These are phyloP conservation scores for Bassia scoparia DNA, from an alignment of 148 eudicot species.

Conservation along the genomic window DNA sequence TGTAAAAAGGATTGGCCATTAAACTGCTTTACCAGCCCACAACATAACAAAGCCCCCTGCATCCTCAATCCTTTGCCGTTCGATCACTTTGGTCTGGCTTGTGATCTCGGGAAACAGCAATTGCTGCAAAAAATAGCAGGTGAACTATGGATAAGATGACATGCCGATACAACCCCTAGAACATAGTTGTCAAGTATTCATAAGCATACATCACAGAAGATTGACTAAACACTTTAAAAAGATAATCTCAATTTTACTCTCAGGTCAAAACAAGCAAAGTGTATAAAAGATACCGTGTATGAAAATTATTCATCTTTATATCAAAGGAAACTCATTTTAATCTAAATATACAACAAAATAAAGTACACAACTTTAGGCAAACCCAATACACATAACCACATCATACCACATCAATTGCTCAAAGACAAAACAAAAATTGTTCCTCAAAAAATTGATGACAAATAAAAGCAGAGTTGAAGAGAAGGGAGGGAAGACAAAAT, in stretches of 20 bases:
- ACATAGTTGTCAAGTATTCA: background rate
- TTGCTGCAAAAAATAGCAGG: slow-evolving; percentile 39
- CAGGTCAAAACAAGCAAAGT: background rate
- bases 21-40: slow-evolving; percentile 78
- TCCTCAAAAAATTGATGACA: too few species aligned
- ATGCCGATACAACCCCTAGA: background rate
- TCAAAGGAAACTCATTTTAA: background rate
- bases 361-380: background rate
- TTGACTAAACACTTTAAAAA: background rate
- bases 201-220: background rate
- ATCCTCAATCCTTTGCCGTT: slow-evolving; percentile 88
- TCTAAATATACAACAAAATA: background rate
- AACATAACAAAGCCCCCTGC: slow-evolving; percentile 99
- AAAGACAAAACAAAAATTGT: too few species aligned
- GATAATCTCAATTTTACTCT: background rate
- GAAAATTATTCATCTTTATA: background rate
- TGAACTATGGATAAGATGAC: background rate
- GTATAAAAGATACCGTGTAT: background rate
- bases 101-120: slow-evolving; percentile 98
- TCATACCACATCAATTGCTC: too few species aligned
- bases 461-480: too few species aligned
- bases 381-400: too few species aligned
- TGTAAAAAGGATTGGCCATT: background rate
- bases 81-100: slow-evolving; percentile 99
- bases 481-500: too few species aligned